Percentiles rank a stretch among this genome's conserved stretches.
Conservation (phyloP, 1,139 yeast species). For the Tardiomyces blankii region DNA sequence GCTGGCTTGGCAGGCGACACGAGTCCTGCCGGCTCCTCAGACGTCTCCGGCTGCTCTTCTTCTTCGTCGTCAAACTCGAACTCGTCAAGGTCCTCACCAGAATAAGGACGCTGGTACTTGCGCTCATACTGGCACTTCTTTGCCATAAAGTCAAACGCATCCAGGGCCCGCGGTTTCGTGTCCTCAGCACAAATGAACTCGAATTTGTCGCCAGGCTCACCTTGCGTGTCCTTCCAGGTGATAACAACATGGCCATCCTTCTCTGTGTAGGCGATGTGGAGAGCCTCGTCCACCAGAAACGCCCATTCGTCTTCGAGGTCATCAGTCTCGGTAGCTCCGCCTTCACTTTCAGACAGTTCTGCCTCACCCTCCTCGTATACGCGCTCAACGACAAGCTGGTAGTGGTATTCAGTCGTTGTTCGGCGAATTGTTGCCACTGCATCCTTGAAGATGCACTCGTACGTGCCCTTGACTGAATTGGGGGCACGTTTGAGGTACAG, state of each 20-base stretch:
- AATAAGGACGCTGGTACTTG: conserved; percentile 53
- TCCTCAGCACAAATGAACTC: conserved; percentile 66
- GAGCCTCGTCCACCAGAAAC: conserved; percentile 54
- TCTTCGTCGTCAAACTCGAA: conserved; percentile 33
- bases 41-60: not conserved
- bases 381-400: conserved; percentile 61
- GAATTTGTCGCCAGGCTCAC: conserved; percentile 78
- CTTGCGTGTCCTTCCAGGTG: conserved; percentile 74
- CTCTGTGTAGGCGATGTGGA: conserved; percentile 38
- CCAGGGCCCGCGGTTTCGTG: conserved; percentile 46
- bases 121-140: conserved; percentile 67
- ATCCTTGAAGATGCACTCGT: conserved; percentile 72
- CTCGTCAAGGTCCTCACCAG: conserved; percentile 43
- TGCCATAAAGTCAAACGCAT: conserved; percentile 52
- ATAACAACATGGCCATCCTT: conserved; percentile 41
- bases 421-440: conserved; percentile 64
- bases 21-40: not conserved
- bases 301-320: conserved; percentile 52
- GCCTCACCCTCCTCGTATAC: conserved; percentile 61
- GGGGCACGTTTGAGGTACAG: conserved; percentile 64
- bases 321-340: conserved; percentile 39
- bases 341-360: conserved; percentile 44
- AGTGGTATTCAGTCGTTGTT: conserved; percentile 54
- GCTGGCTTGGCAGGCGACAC: conserved; percentile 1
- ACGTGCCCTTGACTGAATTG: conserved; percentile 73